Conservation (phyloP, 1,139 yeast genomes). For the Neolecta irregularis region DNA sequence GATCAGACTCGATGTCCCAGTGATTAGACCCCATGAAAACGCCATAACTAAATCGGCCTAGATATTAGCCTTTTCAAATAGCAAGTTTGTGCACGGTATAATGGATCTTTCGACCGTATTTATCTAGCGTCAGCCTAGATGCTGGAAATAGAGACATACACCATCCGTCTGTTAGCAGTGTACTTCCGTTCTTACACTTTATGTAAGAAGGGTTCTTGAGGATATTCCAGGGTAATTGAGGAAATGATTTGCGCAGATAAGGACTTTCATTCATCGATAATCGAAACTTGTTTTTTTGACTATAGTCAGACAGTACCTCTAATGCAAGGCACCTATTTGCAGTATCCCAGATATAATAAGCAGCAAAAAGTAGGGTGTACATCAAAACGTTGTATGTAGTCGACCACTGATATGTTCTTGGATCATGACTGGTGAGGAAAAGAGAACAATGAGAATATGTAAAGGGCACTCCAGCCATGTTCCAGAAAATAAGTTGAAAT, state of each 20-base stretch:
- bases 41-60: conserved; percentile 67
- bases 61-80: not conserved
- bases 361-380: conserved; percentile 41
- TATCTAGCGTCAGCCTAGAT: conserved; percentile 2
- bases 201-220: conserved; percentile 72
- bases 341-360: conserved; percentile 89
- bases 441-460: conserved; percentile 91
- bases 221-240: conserved; percentile 74
- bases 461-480: conserved; percentile 96
- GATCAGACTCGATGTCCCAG: conserved; percentile 75
- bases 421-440: conserved; percentile 66
- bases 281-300: conserved; percentile 89
- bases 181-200: conserved; percentile 69
- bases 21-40: conserved; percentile 77
- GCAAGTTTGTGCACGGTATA: conserved; percentile 48
- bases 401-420: conserved; percentile 65
- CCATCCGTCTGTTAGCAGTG: conserved; percentile 87
- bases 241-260: conserved; percentile 69
- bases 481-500: conserved; percentile 95
- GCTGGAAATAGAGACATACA: conserved; percentile 29
- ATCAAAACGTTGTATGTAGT: conserved; percentile 40
- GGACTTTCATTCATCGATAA: conserved; percentile 71
- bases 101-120: conserved; percentile 78
- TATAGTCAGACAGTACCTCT: conserved; percentile 20
- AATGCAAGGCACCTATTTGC: conserved; percentile 33